Conservation (phyloP, 2,329 filamentous ascomycete genomes). For the Penicillium sp. region DNA sequence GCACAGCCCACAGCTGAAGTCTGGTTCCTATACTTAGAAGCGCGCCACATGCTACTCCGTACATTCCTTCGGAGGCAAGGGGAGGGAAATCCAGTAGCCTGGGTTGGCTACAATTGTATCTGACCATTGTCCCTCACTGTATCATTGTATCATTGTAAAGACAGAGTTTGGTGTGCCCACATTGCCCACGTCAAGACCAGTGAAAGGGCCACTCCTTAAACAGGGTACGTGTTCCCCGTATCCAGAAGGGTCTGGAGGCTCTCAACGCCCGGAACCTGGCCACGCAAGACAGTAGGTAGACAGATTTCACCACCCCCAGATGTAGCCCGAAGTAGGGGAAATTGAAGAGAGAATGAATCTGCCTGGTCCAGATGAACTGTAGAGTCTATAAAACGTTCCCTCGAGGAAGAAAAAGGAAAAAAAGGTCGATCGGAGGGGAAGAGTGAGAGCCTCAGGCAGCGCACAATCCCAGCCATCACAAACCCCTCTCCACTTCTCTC, state of each 20-base stretch:
- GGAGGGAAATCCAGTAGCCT: slow-evolving; percentile 2
- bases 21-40: slow-evolving; percentile 15
- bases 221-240: slow-evolving; percentile 6
- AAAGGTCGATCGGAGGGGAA: slow-evolving; percentile 7
- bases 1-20: slow-evolving; percentile 2
- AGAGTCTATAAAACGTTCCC: not conserved
- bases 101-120: not conserved
- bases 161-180: not conserved
- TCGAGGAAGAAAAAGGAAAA: not conserved
- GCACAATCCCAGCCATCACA: slow-evolving; percentile 32
- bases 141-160: not conserved
- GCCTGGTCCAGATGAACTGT: not conserved
- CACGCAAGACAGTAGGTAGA: slow-evolving; percentile 11
- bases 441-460: slow-evolving; percentile 10
- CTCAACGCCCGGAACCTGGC: slow-evolving; percentile 3
- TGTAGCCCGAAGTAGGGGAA: not conserved
- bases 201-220: not conserved
- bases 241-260: slow-evolving; percentile 9
- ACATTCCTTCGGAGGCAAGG: not conserved
- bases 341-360: not conserved
- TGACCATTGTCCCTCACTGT: not conserved
- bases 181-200: not conserved
- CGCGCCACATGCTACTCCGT: slow-evolving; percentile 1
- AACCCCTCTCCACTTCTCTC: slow-evolving; percentile 24
- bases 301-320: not conserved